These are phyloP conservation scores for Ceratobasidium sp. DNA, from an alignment of 1,284 basidiomycete genomes.

Conservation along the genomic window DNA sequence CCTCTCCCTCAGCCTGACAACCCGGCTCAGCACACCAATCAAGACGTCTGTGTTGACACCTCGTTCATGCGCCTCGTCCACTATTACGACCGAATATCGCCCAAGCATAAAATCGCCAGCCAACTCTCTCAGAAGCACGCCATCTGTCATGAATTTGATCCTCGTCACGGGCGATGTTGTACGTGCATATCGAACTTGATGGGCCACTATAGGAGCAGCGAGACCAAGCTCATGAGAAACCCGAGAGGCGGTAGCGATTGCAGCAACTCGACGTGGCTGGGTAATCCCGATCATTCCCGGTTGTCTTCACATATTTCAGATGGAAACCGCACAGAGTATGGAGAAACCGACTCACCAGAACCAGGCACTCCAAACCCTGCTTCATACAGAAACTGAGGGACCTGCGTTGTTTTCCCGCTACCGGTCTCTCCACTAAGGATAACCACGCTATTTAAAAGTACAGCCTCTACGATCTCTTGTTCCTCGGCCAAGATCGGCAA, in stretches of 20 bases:
- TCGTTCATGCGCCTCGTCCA: conserved; percentile 98
- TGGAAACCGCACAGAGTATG: background rate
- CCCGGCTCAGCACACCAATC: conserved; percentile 93
- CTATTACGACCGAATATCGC: conserved; percentile 93
- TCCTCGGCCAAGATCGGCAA: conserved; percentile 95
- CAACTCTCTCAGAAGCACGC: conserved; percentile 92
- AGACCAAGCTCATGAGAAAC: conserved; percentile 90
- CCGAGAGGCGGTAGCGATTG: conserved; percentile 93
- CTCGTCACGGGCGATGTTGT: conserved; percentile 88
- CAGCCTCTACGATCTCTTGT: conserved; percentile 91
- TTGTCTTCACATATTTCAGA: conserved; percentile 66
- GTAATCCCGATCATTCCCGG: conserved; percentile 97
- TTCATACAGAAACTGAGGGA: conserved; percentile 93
- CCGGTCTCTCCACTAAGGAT: conserved; percentile 88
- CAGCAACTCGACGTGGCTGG: conserved; percentile 96
- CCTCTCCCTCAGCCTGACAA: conserved; percentile 86
- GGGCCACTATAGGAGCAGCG: conserved; percentile 81
- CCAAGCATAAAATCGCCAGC: conserved; percentile 88
- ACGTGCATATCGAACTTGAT: conserved; percentile 97
- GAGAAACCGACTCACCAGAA: conserved; percentile 63
- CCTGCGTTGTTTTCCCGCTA: conserved; percentile 97
- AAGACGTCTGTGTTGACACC: conserved; percentile 99
- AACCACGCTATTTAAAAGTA: conserved; percentile 82
- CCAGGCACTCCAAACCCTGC: conserved; percentile 89
- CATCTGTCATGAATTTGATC: conserved; percentile 99